phyloP scores from a whole-genome alignment of 164 flowering plant genomes.

The Stephania yunnanensis region DNA sequence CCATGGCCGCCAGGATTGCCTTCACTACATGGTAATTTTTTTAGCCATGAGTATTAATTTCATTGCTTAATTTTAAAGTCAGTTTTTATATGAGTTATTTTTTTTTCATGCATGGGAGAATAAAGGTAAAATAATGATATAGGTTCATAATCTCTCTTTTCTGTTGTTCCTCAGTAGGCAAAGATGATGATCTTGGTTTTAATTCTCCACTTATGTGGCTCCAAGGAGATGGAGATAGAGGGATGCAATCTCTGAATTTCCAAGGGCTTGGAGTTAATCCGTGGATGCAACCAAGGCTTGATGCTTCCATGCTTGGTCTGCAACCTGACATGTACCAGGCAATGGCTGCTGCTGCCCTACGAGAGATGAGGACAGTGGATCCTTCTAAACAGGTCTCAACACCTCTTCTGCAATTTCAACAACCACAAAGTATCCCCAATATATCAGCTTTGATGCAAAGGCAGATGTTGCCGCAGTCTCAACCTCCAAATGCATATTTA shows the following conservation, averaged over 20 bases:
- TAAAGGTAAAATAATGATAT: neutral
- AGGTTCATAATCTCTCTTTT: neutral
- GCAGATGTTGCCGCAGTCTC: slow-evolving; percentile 61
- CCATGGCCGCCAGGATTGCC: slow-evolving; percentile 92
- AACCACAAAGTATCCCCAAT: slow-evolving; percentile 37
- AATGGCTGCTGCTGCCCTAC: slow-evolving; percentile 85
- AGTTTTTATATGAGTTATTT: neutral
- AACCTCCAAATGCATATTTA: slow-evolving; percentile 45
- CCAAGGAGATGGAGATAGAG: slow-evolving; percentile 60
- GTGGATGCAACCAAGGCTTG: slow-evolving; percentile 88
- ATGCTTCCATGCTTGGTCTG: slow-evolving; percentile 66
- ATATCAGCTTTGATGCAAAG: slow-evolving; percentile 46
- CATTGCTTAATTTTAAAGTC: neutral
- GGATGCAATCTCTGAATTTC: slow-evolving; percentile 67
- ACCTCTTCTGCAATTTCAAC: slow-evolving; percentile 65
- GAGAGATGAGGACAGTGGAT: slow-evolving; percentile 67
- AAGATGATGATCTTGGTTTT: slow-evolving; percentile 68
- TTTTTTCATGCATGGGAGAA: neutral
- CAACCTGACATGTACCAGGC: slow-evolving; percentile 80
- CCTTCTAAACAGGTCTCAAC: slow-evolving; percentile 46
- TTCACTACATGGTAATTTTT: slow-evolving; percentile 51
- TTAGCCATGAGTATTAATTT: neutral
- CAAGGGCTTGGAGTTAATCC: slow-evolving; percentile 72
- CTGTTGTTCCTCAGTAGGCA: slow-evolving; percentile 37
- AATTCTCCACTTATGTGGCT: slow-evolving; percentile 83